These are phyloP conservation scores for Kwoniella mangroviensis DNA, from an alignment of 768 basidiomycete genomes.

Conservation along the genomic window DNA sequence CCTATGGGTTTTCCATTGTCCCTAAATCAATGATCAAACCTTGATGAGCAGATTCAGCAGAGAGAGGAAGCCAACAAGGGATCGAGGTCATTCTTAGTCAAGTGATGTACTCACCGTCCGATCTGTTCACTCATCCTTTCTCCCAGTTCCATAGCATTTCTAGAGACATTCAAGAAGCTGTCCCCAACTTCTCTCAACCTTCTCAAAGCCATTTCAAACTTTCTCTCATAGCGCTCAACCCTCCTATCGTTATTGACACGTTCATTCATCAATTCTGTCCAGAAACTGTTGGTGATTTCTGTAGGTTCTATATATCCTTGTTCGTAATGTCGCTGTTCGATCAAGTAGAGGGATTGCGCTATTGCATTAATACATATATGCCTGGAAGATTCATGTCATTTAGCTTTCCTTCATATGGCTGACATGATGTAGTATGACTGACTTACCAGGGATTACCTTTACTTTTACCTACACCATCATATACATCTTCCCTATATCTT, in stretches of 20 bases:
- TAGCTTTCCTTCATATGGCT: not conserved
- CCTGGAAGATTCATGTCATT: conserved; percentile 21
- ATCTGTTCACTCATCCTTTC: conserved; percentile 55
- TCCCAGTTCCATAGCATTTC: conserved; percentile 20
- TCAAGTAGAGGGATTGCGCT: conserved; percentile 40
- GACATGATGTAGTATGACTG: not conserved
- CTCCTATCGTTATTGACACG: not conserved
- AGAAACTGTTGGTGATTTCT: conserved; percentile 32
- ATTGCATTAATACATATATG: conserved; percentile 48
- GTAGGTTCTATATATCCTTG: conserved; percentile 24
- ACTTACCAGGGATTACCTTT: conserved; percentile 57
- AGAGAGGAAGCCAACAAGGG: not conserved
- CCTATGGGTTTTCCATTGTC: conserved; percentile 34
- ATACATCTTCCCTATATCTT: conserved; percentile 55
- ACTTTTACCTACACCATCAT: conserved; percentile 54
- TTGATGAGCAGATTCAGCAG: not conserved
- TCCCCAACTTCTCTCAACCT: conserved; percentile 34
- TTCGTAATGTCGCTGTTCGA: conserved; percentile 11
- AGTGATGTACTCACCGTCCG: conserved; percentile 34
- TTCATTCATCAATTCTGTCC: conserved; percentile 33
- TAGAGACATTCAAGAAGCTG: conserved; percentile 28
- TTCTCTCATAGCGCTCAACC: not conserved
- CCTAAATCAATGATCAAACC: conserved; percentile 18
- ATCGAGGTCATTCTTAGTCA: not conserved
- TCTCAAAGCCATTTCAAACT: conserved; percentile 24